Evolutionary conservation across 208 protist genomes (phyloP).

Genomic region (Acanthamoeba castellanii): DNA sequence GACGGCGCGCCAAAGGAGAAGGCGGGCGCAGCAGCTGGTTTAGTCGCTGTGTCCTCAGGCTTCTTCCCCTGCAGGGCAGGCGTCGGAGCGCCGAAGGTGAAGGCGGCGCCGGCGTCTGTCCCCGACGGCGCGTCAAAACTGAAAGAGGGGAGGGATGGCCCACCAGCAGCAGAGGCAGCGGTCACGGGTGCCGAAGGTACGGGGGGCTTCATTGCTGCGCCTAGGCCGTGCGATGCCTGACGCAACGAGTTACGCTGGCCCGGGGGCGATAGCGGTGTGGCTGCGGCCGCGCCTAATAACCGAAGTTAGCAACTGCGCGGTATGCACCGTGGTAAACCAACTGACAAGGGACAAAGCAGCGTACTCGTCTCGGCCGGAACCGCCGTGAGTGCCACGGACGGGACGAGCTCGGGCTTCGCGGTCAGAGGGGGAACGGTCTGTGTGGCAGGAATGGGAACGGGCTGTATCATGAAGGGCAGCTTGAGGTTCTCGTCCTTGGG

Average conservation of each 20-base stretch:
- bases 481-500: conserved; percentile 45
- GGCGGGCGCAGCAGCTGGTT: not conserved
- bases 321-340: not conserved
- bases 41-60: not conserved
- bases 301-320: not conserved
- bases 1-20: not conserved
- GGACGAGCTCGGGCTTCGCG: not conserved
- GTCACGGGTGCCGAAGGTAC: not conserved
- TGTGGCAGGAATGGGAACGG: not conserved
- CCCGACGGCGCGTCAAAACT: not conserved
- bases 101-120: not conserved
- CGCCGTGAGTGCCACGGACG: not conserved
- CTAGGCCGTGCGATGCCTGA: not conserved
- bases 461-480: conserved; percentile 59
- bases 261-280: not conserved
- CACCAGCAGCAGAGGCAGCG: not conserved
- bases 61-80: not conserved
- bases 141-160: not conserved
- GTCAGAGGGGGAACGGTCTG: not conserved
- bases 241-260: not conserved
- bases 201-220: not conserved
- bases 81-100: not conserved
- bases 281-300: not conserved
- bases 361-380: not conserved
- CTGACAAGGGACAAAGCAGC: not conserved